Evolutionary conservation across 108 stramenopile genomes (phyloP).

Genomic region (Stephanodiscus minutulus): DNA sequence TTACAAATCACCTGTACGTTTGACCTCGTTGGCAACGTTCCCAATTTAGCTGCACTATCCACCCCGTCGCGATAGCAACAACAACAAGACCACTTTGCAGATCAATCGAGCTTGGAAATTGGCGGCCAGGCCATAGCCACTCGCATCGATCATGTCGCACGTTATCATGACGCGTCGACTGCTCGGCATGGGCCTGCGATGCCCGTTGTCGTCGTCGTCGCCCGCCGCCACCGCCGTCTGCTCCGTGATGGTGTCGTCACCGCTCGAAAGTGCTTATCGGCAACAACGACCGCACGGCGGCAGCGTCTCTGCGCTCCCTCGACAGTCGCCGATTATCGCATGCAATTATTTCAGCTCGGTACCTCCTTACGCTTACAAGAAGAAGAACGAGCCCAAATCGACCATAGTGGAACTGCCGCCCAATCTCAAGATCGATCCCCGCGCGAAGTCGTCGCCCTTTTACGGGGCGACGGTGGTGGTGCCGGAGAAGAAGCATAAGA

Average conservation of each 20-base stretch:
- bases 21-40: too few relatives aligned
- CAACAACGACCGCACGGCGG: not conserved
- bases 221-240: not conserved
- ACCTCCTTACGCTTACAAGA: not conserved
- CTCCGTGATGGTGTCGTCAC: not conserved
- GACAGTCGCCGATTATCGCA: not conserved
- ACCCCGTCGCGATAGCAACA: too few relatives aligned
- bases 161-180: conserved; percentile 8
- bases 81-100: too few relatives aligned
- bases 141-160: conserved; percentile 1
- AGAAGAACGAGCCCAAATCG: not conserved
- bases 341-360: not conserved
- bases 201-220: not conserved
- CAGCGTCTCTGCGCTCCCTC: not conserved
- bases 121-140: too few relatives aligned
- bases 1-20: too few relatives aligned
- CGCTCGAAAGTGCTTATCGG: not conserved
- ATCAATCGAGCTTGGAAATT: too few relatives aligned
- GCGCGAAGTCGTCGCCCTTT: conserved; percentile 58
- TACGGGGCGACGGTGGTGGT: conserved; percentile 18
- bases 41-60: too few relatives aligned
- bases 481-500: conserved; percentile 29
- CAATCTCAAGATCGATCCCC: conserved; percentile 62
- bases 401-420: conserved; percentile 29
- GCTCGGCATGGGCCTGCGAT: not conserved